A percentile compares a stretch with the other conserved stretches of the same genome.
phyloP scores from a whole-genome alignment of 202 grass and related monocot species.

The Tripidium arundinaceum region DNA sequence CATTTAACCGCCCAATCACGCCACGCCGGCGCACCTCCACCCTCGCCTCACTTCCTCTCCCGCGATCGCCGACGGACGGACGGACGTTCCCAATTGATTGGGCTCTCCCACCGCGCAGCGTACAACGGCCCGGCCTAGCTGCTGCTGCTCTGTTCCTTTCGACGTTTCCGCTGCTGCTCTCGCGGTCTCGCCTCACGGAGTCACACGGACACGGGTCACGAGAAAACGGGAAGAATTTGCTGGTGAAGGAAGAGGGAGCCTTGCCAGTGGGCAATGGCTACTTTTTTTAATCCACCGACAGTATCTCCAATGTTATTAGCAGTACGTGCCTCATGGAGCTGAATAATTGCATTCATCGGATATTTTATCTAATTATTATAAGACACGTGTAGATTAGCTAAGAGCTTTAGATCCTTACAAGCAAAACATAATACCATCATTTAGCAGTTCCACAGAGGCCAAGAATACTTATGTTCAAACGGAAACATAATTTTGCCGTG shows the following conservation, averaged over 20 bases:
- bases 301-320: neutral
- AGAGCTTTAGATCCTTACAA: neutral
- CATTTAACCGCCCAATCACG: conserved; percentile 3
- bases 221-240: neutral
- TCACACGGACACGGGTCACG: no score
- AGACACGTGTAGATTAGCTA: neutral
- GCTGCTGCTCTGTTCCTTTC: conserved; percentile 15
- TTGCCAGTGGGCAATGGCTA: no score
- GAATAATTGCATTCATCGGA: neutral
- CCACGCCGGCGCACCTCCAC: neutral
- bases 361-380: neutral
- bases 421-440: conserved; percentile 2
- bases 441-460: neutral
- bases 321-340: neutral
- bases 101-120: neutral
- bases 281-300: no score
- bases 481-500: neutral
- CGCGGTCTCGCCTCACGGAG: neutral
- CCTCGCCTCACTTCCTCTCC: no score
- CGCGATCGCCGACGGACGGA: neutral
- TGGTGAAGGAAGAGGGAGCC: neutral
- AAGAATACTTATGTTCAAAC: neutral
- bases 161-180: neutral
- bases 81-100: neutral
- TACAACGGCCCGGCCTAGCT: neutral